phyloP scores from a whole-genome alignment of 2,329 filamentous ascomycete genomes.

The Apiospora arundinis region DNA sequence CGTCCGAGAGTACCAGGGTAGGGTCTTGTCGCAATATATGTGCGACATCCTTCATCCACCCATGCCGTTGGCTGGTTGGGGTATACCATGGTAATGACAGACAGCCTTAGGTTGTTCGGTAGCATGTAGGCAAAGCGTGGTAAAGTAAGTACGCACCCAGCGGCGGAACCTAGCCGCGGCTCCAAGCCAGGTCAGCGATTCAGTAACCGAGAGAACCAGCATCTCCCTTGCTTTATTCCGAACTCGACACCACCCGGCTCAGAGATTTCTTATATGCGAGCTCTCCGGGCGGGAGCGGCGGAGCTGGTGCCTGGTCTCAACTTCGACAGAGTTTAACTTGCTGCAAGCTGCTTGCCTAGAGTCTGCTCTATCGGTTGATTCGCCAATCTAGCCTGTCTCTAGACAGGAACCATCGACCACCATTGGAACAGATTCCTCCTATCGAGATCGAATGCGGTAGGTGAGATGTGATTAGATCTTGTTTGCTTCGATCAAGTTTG shows the following conservation, averaged over 20 bases:
- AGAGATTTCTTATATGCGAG: background rate
- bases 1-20: background rate
- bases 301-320: background rate
- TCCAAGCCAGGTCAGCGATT: background rate
- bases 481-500: constrained; percentile 1
- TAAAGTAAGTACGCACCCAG: background rate
- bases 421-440: background rate
- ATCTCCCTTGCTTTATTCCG: background rate
- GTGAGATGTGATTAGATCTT: background rate
- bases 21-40: background rate
- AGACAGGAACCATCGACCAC: background rate
- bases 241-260: background rate
- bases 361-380: background rate
- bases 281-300: background rate
- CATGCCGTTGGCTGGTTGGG: background rate
- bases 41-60: background rate
- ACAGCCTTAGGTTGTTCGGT: background rate
- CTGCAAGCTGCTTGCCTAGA: background rate
- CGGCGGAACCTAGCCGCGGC: background rate
- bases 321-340: background rate
- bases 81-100: background rate
- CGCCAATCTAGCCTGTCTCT: background rate
- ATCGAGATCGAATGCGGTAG: background rate
- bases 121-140: too few relatives aligned
- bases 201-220: background rate